Conservation (phyloP, 192 early-diverging fungal genomes). For the Phycomyces nitens region DNA sequence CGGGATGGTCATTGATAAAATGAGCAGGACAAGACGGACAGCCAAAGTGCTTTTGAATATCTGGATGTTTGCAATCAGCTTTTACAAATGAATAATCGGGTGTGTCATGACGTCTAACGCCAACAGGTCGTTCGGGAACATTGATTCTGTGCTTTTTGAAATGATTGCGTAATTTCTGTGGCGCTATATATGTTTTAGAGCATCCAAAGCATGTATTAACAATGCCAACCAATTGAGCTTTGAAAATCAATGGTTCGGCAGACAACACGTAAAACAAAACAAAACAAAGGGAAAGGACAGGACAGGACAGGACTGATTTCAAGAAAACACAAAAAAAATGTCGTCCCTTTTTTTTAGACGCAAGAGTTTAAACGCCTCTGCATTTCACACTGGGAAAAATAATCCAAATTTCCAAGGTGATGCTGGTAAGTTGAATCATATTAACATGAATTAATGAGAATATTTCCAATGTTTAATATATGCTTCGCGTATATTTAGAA, state of each 20-base stretch:
- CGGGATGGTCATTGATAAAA: conserved; percentile 9
- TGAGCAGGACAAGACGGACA: conserved; percentile 5
- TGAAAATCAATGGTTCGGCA: conserved; percentile 1
- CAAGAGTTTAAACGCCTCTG: too few relatives aligned
- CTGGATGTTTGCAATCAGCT: conserved; percentile 4
- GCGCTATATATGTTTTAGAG: conserved; percentile 2
- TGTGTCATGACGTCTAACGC: background rate
- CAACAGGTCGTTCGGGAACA: conserved; percentile 3
- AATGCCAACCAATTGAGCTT: conserved; percentile 5
- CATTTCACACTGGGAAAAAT: too few relatives aligned
- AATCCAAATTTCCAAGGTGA: too few relatives aligned
- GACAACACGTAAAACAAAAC: too few relatives aligned
- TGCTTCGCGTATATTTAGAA: too few relatives aligned
- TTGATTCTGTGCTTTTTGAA: conserved; percentile 4
- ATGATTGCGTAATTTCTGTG: conserved; percentile 1
- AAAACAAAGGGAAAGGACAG: too few relatives aligned
- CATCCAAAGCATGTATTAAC: background rate
- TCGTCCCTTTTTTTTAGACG: too few relatives aligned
- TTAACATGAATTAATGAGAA: too few relatives aligned
- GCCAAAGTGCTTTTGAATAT: background rate
- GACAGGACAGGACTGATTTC: too few relatives aligned
- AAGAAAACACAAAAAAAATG: too few relatives aligned
- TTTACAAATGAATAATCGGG: conserved; percentile 4
- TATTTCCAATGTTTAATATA: too few relatives aligned
- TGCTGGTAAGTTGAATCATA: too few relatives aligned